Conservation (phyloP, 352 stramenopile genomes). For the Phytophthora ohioensis region DNA sequence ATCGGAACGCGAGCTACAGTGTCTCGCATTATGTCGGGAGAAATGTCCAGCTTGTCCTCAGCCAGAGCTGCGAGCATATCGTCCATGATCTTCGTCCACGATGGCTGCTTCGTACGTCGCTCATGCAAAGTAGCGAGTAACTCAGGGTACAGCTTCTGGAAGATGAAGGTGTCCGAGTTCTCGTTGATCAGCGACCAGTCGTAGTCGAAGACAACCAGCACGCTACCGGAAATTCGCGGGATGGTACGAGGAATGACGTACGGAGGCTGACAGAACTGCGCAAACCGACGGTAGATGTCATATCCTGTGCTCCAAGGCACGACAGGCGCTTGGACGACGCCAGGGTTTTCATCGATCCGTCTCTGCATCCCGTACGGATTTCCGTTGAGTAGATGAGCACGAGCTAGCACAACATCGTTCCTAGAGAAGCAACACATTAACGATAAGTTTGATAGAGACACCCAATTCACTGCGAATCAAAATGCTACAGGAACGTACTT, state of each 20-base stretch:
- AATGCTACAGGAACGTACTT: conserved; percentile 36
- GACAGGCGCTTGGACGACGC: conserved; percentile 46
- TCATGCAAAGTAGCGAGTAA: conserved; percentile 51
- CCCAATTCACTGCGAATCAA: no score
- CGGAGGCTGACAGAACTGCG: conserved; percentile 34
- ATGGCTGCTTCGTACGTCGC: conserved; percentile 38
- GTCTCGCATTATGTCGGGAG: conserved; percentile 45
- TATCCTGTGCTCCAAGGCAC: conserved; percentile 59
- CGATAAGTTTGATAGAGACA: no score
- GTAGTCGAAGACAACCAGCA: conserved; percentile 85
- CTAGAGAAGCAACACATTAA: conserved; percentile 22
- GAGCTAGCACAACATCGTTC: conserved; percentile 65
- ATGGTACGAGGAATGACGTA: conserved; percentile 11
- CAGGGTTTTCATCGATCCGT: conserved; percentile 44
- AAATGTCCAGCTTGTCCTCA: conserved; percentile 48
- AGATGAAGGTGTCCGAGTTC: conserved; percentile 86
- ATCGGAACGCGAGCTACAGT: conserved; percentile 65
- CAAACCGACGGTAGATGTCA: conserved; percentile 56
- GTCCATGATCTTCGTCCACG: conserved; percentile 78
- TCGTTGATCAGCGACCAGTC: conserved; percentile 88
- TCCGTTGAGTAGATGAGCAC: conserved; percentile 37
- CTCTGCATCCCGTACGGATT: conserved; percentile 48
- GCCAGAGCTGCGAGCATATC: conserved; percentile 60
- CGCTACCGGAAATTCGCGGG: conserved; percentile 22
- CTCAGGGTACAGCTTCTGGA: conserved; percentile 69